Conservation (phyloP, 2,329 filamentous ascomycete genomes). For the Didymella arachidicola region DNA sequence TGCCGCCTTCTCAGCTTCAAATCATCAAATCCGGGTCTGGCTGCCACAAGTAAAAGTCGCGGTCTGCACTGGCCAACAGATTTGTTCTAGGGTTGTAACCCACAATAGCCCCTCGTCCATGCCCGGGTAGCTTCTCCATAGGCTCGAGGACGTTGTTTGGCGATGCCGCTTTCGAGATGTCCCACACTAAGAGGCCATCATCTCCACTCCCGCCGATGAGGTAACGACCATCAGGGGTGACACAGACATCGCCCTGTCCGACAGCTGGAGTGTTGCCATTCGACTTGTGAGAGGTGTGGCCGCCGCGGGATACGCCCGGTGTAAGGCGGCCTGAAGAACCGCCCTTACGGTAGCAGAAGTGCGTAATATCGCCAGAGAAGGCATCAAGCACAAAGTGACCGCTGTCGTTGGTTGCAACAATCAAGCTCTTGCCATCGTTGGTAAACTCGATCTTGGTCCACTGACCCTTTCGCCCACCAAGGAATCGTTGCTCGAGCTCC, state of each 20-base stretch:
- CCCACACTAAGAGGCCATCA: conserved; percentile 84
- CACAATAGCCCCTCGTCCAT: conserved; percentile 72
- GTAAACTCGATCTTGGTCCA: conserved; percentile 97
- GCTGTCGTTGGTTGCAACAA: conserved; percentile 82
- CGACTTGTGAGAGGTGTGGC: conserved; percentile 60
- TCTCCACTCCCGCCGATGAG: conserved; percentile 79
- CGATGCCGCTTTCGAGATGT: conserved; percentile 64
- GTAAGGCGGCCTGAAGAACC: conserved; percentile 56
- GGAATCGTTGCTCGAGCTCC: conserved; percentile 63
- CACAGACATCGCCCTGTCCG: conserved; percentile 79
- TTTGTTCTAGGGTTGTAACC: conserved; percentile 93
- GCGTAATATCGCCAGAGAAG: conserved; percentile 81
- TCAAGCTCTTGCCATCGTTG: conserved; percentile 88
- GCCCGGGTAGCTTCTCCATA: conserved; percentile 68
- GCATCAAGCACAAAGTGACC: conserved; percentile 95
- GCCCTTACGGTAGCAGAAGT: conserved; percentile 67
- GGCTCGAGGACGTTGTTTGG: conserved; percentile 70
- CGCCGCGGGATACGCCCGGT: conserved; percentile 54
- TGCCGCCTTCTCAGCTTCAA: conserved; percentile 19
- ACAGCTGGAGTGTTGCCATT: conserved; percentile 46
- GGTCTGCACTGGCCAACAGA: conserved; percentile 88
- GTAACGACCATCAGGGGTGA: conserved; percentile 87
- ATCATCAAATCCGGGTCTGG: conserved; percentile 56
- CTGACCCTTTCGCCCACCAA: conserved; percentile 60
- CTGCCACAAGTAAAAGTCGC: conserved; percentile 67